Base-by-base conservation (phyloP, 805 yeast species). In the Teunomyces pallodes region DNA sequence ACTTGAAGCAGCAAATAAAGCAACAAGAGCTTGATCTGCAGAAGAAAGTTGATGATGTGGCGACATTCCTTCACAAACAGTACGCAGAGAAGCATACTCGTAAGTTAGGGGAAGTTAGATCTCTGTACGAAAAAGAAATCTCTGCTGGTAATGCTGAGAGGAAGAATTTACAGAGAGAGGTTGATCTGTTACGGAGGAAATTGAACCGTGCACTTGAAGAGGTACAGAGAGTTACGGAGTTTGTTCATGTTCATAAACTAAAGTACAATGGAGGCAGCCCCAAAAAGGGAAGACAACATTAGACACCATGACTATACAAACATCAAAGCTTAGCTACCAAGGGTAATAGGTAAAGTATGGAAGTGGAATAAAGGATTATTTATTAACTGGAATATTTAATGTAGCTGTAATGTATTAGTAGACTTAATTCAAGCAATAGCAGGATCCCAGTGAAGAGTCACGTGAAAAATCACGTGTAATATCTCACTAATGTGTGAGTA, bases 11-110 rank as follows among this genome's bases (percentile, higher is more conserved):
- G n/a, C 67, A 66, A 38, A 49, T 67, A 10, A 53, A 50, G 6
- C 60, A 64, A 2, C 72, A 75, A 27, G 84, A 82, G 47, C 62
- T 64, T 26, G 80, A 77, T 14, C 69, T 81, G 2, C 83, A 82
- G 51, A 72, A 72, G 48, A 77, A 80, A 57, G 65, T 85, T 33
- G 81, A 82, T 52, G 78, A 81, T 52, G 66, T 87, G 42, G 87
- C 91, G 0, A 84, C 82, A 50, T 88, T 84, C 55, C 69, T 87
- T 9, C 87, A 87, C 58, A 74, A 79, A 33, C 90, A 85, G 60
- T 87, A 87, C 59, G 80, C 89, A 2, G 82, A 84, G 43, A 87
- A 88, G 60, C 95, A 88, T 59, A 88, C 84, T 52, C 78, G 80
- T 45, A 87, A 87, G 62, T 86, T 87, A 7, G 75, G 76, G 10